Base-by-base conservation (phyloP, 352 stramenopile genomes). In the Globisporangium mamillatum region DNA sequence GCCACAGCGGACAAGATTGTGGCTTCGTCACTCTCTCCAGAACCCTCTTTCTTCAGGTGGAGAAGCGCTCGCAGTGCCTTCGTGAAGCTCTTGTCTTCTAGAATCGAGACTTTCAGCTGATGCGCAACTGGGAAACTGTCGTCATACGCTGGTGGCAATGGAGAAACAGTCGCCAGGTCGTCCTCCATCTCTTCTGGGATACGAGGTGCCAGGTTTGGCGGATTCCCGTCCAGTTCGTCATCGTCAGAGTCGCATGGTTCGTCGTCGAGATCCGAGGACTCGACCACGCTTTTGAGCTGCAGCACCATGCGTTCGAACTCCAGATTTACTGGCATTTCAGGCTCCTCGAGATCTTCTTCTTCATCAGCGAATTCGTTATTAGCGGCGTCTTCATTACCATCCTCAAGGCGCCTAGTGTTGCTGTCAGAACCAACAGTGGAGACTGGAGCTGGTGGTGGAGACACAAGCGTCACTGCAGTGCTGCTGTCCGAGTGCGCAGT, bases 231-330 rank as follows among this genome's bases (percentile, higher is more conserved):
- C 4, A 64, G 64, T 1, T 80, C 71, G 0, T 79, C 67, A 14
- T 87, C 76, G 20, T 79, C 73, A 20, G 60, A 72, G 16, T 73
- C 60, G 22, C 56, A 58, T 1, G 72, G 59, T 2, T 69, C 72
- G 32, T 71, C 41, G 27, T 67, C 53, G 27, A 71, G 60, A 34
- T 56, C 38, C 7, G 66, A 66, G 16, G 27, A 64, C 54, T 90
- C 80, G 22, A 93, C 73, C 22, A 83, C 79, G 59, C 81, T 86
- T 67, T 91, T 86, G 0, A 93, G 67, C 59, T 92, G 85, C 8
- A 93, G 69, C 10, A 93, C 72, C 85, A 93, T 93, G 20, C 83
- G 83, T 66, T 91, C 79, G 38, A 89, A 92, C 67, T 93, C 85
- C 20, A 93, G 67, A 55, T 85, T 89, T 3, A 69, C 72, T 27